Evolutionary conservation across 345 rosid genomes (phyloP), one percentile per base, ranked within the genome.

Genomic region (Psidium friedrichsthalianum): DNA sequence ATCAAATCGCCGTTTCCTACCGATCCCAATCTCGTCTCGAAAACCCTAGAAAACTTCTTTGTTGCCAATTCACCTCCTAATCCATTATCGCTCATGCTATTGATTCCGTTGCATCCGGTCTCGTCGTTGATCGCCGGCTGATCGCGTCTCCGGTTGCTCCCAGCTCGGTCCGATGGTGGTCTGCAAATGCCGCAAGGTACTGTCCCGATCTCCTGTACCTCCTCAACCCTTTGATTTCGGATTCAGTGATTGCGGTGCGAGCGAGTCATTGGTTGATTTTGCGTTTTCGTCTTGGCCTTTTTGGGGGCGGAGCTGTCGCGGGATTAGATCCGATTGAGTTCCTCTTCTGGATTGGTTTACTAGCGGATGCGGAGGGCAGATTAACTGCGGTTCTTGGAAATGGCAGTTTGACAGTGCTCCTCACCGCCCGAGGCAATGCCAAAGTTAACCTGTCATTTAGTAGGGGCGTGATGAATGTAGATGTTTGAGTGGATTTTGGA

Each of bases 131-230:
- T 82, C 44, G 54, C 84, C 84, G 18, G 78, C 78, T 69, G 78
- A 69, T 69, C 78, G 78, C 78, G 47, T 5, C 78, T 69, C 78
- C 78, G 1, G 11, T 80, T 52, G 69, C 52, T 51, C 59, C 61
- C 82, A 15, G 86, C 42, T 88, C 61, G 78, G 27, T 87, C 91
- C 94, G 86, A 95, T 95, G 98, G 97, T 95, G 90, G 98, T 95
- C 90, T 95, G 98, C 89, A 95, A 95, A 95, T 95, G 98, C 92
- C 94, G 95, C 78, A 95, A 95, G 97, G 98, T 94, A 86, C 24
- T 40, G 44, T 53, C 40, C 61, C 55, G 85, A 42, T 82, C 82
- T 53, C 87, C 44, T 32, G 40, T 32, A 16, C 22, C 54, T 74
- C 78, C 47, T 18, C 24, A 11, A 11, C 24, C 18, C 78, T 69